phyloP scores from a whole-genome alignment of 805 yeast species.

The Cyberlindnera maclurae region DNA sequence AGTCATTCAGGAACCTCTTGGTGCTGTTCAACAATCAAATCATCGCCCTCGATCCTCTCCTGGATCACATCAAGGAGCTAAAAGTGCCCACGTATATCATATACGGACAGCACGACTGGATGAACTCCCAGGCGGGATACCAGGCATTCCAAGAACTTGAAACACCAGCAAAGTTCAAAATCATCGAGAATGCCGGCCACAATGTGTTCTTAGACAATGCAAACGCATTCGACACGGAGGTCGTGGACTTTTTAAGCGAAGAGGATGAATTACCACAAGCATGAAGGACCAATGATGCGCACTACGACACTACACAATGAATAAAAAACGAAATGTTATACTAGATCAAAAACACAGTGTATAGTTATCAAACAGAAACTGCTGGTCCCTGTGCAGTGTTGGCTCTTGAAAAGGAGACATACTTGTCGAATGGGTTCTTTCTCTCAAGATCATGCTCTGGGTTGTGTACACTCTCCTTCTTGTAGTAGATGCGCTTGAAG shows the following conservation, averaged over 20 bases:
- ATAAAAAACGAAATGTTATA: not conserved
- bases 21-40: slow-evolving; percentile 24
- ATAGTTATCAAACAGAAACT: not conserved
- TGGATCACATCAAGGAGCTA: slow-evolving; percentile 43
- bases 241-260: slow-evolving; percentile 28
- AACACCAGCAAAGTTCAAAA: slow-evolving; percentile 8
- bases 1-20: slow-evolving; percentile 14
- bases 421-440: slow-evolving; percentile 54
- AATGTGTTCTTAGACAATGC: slow-evolving; percentile 69
- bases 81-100: slow-evolving; percentile 26
- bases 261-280: not conserved
- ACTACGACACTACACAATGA: not conserved
- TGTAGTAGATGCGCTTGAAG: slow-evolving; percentile 48
- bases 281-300: not conserved
- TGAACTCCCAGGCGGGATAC: slow-evolving; percentile 52
- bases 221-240: slow-evolving; percentile 40
- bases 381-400: slow-evolving; percentile 8
- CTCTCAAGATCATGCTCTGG: slow-evolving; percentile 62
- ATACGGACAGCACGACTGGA: slow-evolving; percentile 72
- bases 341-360: not conserved
- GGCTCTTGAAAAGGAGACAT: slow-evolving; percentile 50
- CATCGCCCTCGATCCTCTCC: slow-evolving; percentile 57
- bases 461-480: slow-evolving; percentile 35
- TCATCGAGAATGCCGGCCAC: slow-evolving; percentile 59
- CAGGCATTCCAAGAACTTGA: slow-evolving; percentile 17